Evolutionary conservation across 768 basidiomycete species (phyloP).

Genomic region (Suillus subluteus): DNA sequence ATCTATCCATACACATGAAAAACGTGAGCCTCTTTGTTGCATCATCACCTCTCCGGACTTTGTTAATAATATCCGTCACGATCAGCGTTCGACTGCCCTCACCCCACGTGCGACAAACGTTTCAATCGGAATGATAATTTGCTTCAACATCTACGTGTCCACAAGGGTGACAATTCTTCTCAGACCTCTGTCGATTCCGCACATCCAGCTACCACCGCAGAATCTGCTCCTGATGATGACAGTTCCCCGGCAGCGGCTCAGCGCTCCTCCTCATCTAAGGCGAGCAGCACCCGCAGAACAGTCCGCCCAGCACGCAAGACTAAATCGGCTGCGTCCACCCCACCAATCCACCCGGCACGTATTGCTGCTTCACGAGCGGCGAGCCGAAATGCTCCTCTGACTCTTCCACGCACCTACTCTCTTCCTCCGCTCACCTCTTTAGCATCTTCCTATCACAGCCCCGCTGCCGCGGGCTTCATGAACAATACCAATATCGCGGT

Average conservation of each 20-base stretch:
- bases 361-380: constrained; percentile 36
- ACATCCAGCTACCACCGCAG: constrained; percentile 29
- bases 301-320: constrained; percentile 37
- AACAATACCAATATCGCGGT: constrained; percentile 40
- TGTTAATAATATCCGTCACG: constrained; percentile 25
- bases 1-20: constrained; percentile 76
- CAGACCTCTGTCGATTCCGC: constrained; percentile 37
- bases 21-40: constrained; percentile 53
- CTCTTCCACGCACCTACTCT: constrained; percentile 37
- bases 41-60: constrained; percentile 20
- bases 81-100: constrained; percentile 74
- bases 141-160: constrained; percentile 76
- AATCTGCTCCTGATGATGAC: constrained; percentile 21
- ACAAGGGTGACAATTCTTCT: constrained; percentile 46
- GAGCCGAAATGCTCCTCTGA: constrained; percentile 32
- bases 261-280: constrained; percentile 28
- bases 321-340: constrained; percentile 39
- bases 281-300: constrained; percentile 27
- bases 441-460: constrained; percentile 30
- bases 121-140: constrained; percentile 85
- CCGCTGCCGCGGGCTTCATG: constrained; percentile 33
- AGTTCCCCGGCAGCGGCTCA: constrained; percentile 16
- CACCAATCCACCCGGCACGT: constrained; percentile 37
- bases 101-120: constrained; percentile 65
- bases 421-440: constrained; percentile 36